Evolutionary conservation across 2,329 filamentous ascomycete species (phyloP), one percentile per base, ranked within the genome.

Genomic region (Aspergillus quadricinctus): DNA sequence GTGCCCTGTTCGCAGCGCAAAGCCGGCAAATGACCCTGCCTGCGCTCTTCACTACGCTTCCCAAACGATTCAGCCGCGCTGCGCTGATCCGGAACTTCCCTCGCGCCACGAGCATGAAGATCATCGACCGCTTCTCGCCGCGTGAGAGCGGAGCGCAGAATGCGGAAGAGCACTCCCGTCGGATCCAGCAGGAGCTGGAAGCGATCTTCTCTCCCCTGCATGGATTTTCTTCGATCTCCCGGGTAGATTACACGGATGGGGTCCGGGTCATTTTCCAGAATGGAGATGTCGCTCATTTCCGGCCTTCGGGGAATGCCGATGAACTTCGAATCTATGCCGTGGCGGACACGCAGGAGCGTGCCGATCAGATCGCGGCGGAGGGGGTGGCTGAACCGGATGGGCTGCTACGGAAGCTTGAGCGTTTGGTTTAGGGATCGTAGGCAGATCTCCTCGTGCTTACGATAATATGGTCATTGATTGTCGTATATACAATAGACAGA

Each of bases 291-390:
- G 69, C 69, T 54, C 69, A 72, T 49, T 60, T 71, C 31, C 67
- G 69, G 3, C 69, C 69, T 4, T 72, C 69, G 9, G 69, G 69
- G 4, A 72, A 71, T 28, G 69, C 69, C 10, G 69, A 72, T 57
- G 69, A 72, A 43, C 63, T 72, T 2, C 69, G 69, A 10, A 71
- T 72, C 37, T 72, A 72, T 49, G 58, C 68, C 31, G 69, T 71
- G 17, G 66, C 67, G 10, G 62, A 72, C 52, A 62, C 54, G 2
- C 68, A 70, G 58, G 63, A 62, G 35, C 68, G 68, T 9, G 69
- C 69, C 1, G 68, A 72, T 52, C 59, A 55, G 3, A 70, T 72
- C 49, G 65, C 64, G 9, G 55, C 52, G 1, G 58, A 63, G 35
- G 69, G 67, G 14, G 60, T 69, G 25, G 58, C 58, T 23, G 66